A percentile compares a stretch with the other conserved stretches of the same genome.
phyloP scores from a whole-genome alignment of 208 protist species.

The Porcisia hertigi region DNA sequence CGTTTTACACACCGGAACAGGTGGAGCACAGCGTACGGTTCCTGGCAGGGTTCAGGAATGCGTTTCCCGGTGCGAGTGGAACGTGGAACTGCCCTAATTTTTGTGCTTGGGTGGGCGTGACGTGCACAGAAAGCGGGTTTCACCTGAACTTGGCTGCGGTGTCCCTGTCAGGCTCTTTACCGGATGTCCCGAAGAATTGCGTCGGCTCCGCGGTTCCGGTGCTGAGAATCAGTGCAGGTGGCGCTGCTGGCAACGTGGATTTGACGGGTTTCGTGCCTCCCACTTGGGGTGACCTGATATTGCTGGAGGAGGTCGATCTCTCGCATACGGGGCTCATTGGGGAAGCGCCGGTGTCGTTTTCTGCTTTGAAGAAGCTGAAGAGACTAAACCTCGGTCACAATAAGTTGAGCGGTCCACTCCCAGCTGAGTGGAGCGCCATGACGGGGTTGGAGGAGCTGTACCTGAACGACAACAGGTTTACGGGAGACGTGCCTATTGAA shows the following conservation, averaged over 20 bases:
- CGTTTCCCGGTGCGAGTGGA: background rate
- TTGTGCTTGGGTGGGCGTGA: background rate
- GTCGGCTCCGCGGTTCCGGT: background rate
- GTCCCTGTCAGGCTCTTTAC: background rate
- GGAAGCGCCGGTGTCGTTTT: background rate
- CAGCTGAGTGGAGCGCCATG: background rate
- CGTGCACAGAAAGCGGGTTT: background rate
- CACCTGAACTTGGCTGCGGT: background rate
- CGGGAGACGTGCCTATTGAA: background rate
- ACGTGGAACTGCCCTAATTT: conserved; percentile 5
- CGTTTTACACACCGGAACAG: background rate
- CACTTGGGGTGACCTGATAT: background rate
- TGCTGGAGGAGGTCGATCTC: background rate
- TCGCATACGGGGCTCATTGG: conserved; percentile 2
- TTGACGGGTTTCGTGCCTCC: background rate
- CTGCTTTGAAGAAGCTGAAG: background rate
- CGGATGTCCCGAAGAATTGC: background rate
- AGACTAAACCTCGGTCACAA: conserved; percentile 2
- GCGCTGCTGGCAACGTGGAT: background rate
- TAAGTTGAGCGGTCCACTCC: background rate
- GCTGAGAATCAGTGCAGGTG: background rate
- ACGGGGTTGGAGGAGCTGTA: background rate
- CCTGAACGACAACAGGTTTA: conserved; percentile 10
- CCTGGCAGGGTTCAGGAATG: background rate
- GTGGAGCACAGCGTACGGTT: background rate